Conservation (phyloP, 2,329 filamentous ascomycete species). For the Cladophialophora bantiana region DNA sequence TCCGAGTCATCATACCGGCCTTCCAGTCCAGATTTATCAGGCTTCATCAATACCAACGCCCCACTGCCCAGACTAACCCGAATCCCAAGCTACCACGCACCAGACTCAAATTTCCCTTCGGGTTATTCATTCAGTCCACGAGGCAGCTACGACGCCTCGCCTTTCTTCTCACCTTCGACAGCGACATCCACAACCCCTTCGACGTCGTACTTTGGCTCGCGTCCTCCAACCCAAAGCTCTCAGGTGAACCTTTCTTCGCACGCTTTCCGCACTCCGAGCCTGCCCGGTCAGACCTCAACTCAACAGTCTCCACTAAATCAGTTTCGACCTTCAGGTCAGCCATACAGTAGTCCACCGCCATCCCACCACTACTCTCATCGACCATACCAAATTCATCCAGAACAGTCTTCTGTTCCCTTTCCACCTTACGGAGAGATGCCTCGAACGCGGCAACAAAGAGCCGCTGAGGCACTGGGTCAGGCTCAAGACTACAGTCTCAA, state of each 20-base stretch:
- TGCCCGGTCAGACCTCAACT: conserved; percentile 18
- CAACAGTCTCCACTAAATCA: conserved; percentile 40
- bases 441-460: conserved; percentile 49
- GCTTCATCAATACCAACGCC: conserved; percentile 46
- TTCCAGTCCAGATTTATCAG: conserved; percentile 60
- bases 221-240: conserved; percentile 17
- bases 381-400: conserved; percentile 1
- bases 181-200: conserved; percentile 36
- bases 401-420: conserved; percentile 16
- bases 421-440: conserved; percentile 49
- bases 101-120: conserved; percentile 42
- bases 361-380: conserved; percentile 40
- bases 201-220: conserved; percentile 38
- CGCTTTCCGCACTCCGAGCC: conserved; percentile 28
- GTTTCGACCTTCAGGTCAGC: conserved; percentile 38
- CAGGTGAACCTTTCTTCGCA: conserved; percentile 24
- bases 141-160: conserved; percentile 55
- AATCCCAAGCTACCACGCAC: conserved; percentile 42
- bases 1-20: conserved; percentile 49
- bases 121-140: conserved; percentile 46
- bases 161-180: conserved; percentile 51
- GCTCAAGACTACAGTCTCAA: conserved; percentile 36
- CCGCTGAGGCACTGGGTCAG: conserved; percentile 41
- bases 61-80: conserved; percentile 46
- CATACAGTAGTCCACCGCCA: conserved; percentile 37